phyloP scores from a whole-genome alignment of 371 early-diverging fungal genomes.

The Mucor circinelloides region DNA sequence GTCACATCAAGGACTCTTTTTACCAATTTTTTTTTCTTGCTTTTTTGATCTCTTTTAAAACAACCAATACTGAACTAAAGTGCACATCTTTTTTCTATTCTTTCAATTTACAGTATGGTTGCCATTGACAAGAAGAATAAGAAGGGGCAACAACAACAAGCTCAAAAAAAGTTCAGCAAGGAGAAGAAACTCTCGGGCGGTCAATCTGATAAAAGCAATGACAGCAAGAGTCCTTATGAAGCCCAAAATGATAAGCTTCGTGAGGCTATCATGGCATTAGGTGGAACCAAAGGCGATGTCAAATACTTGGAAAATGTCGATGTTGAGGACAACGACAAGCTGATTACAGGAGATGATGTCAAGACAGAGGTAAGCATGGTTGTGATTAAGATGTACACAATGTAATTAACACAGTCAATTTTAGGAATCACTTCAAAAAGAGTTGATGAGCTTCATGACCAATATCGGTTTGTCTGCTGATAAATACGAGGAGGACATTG shows the following conservation, averaged over 20 bases:
- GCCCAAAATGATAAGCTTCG: slow-evolving; percentile 20
- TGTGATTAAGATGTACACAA: not conserved
- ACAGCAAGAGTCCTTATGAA: slow-evolving; percentile 7
- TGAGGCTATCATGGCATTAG: slow-evolving; percentile 39
- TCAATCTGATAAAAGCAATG: not conserved
- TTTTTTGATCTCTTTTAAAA: not conserved
- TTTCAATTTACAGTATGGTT: slow-evolving; percentile 10
- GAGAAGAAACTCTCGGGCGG: not conserved
- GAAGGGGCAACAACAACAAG: slow-evolving; percentile 6
- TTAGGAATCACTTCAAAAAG: slow-evolving; percentile 32
- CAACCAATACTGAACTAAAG: not conserved
- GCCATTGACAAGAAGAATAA: slow-evolving; percentile 21
- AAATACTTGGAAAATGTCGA: slow-evolving; percentile 38
- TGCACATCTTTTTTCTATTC: not conserved
- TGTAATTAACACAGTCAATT: not conserved
- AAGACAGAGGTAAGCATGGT: slow-evolving; percentile 16
- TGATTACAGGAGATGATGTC: slow-evolving; percentile 17
- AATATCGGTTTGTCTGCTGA: slow-evolving; percentile 37
- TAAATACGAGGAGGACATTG: slow-evolving; percentile 28
- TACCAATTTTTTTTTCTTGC: slow-evolving; percentile 1
- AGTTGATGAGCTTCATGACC: slow-evolving; percentile 38
- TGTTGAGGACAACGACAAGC: slow-evolving; percentile 27
- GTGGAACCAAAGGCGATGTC: slow-evolving; percentile 45
- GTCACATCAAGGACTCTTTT: slow-evolving; percentile 2
- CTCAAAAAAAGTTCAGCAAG: slow-evolving; percentile 3